Conservation (phyloP, 768 basidiomycete genomes). For the Russula sp. region DNA sequence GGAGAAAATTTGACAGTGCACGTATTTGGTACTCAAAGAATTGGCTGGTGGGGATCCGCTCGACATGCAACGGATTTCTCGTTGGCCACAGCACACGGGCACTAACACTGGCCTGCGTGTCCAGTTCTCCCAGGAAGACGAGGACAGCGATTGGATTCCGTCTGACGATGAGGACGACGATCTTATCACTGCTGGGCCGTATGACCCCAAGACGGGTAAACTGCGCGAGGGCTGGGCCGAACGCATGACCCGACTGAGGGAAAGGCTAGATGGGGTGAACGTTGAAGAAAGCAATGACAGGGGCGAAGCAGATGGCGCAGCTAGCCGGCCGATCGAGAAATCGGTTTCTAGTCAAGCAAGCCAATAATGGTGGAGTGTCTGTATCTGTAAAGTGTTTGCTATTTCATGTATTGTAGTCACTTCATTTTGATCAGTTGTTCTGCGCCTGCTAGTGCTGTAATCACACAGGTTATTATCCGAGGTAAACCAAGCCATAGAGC, state of each 20-base stretch:
- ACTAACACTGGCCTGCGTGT: slow-evolving; percentile 46
- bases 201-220: slow-evolving; percentile 27
- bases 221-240: slow-evolving; percentile 25
- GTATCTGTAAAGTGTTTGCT: slow-evolving; percentile 4
- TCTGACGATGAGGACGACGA: slow-evolving; percentile 28
- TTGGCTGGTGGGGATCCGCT: slow-evolving; percentile 76
- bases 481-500: background rate
- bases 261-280: slow-evolving; percentile 8
- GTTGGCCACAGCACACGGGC: slow-evolving; percentile 65
- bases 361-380: background rate
- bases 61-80: slow-evolving; percentile 71
- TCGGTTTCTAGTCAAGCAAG: background rate
- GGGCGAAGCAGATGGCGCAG: background rate
- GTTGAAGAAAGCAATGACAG: slow-evolving; percentile 4
- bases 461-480: background rate
- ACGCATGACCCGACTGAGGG: slow-evolving; percentile 6
- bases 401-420: background rate
- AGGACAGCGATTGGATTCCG: slow-evolving; percentile 40
- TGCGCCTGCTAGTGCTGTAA: background rate
- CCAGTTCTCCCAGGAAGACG: slow-evolving; percentile 56
- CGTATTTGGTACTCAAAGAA: slow-evolving; percentile 56
- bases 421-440: background rate
- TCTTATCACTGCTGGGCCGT: slow-evolving; percentile 28
- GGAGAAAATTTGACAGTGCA: slow-evolving; percentile 54
- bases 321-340: background rate